A percentile compares a stretch with the other conserved stretches of the same genome.
These are phyloP conservation scores for Dichotomopilus funicola DNA, from an alignment of 2,329 filamentous ascomycete species.

Conservation along the genomic window DNA sequence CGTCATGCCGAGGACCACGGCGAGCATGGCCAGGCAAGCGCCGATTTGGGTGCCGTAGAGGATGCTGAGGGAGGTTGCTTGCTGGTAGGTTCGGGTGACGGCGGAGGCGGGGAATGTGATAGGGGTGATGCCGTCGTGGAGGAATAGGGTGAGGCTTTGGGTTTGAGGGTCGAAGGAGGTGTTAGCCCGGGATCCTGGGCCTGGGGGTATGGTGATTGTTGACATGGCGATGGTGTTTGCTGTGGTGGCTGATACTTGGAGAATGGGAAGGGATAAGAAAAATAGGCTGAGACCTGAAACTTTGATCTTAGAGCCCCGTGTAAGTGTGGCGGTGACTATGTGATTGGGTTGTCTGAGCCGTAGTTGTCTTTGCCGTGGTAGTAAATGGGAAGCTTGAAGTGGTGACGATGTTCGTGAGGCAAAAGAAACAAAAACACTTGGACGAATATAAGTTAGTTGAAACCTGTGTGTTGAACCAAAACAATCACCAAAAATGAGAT, in stretches of 20 bases:
- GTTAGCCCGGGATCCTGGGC: background rate
- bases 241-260: background rate
- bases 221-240: background rate
- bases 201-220: background rate
- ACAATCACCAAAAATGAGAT: background rate
- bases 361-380: too few relatives aligned
- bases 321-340: too few relatives aligned
- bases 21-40: conserved; percentile 56
- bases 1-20: conserved; percentile 62
- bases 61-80: conserved; percentile 34
- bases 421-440: background rate
- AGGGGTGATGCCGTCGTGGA: conserved; percentile 27
- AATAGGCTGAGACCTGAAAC: background rate
- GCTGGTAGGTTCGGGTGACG: conserved; percentile 31
- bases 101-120: conserved; percentile 29
- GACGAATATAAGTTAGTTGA: background rate
- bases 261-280: background rate
- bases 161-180: conserved; percentile 30
- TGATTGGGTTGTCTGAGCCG: too few relatives aligned
- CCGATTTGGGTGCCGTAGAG: conserved; percentile 63
- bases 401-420: background rate
- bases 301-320: too few relatives aligned
- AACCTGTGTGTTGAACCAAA: background rate
- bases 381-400: too few relatives aligned
- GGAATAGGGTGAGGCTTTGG: conserved; percentile 33